Base-by-base conservation (phyloP, 495 filamentous ascomycete genomes). In the Neurospora hispaniola region DNA sequence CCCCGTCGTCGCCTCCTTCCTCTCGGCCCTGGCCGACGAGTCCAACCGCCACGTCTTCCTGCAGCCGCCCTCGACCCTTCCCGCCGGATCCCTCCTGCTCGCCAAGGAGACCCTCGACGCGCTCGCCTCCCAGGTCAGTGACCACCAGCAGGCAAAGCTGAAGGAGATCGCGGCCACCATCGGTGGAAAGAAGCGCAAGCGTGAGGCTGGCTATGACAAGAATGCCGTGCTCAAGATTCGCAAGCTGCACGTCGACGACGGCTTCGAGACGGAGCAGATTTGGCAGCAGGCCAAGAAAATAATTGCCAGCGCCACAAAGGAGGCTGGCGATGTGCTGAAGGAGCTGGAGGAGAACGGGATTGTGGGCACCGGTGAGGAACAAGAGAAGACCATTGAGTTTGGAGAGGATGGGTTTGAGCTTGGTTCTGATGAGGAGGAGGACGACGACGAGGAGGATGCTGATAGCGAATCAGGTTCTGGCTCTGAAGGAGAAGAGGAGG, bases 281-380 rank as follows among this genome's bases (percentile, higher is more conserved):
- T 98, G 94, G 93, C 93, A 97, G 79, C 96, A 99, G 82, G 93
- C 93, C 6, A 90, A 87, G 75, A 89, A 91, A 79, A 92, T 99
- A 27, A 86, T 96, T 71, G 81, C 84, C 35, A 85, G 84, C 69
- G 77, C 84, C 23, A 73, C 86, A 2, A 70, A 81, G 31, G 81
- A 85, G 74, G 79, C 81, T 9, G 76, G 74, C 14, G 85, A 89
- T 73, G 76, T 86, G 11, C 85, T 90, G 71, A 78, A 82, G 39
- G 84, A 82, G 69, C 74, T 87, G 12, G 81, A 85, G 73, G 84
- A 83, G 23, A 76, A 75, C 14, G 76, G 80, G 3, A 78, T 80
- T 69, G 75, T 84, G 14, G 76, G 76, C 20, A 75, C 71, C 1
- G 71, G 75, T 0, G 73, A 74, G 0, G 72, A 76, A 41, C 75